These are phyloP conservation scores for Epichloe scottii DNA, from an alignment of 2,329 filamentous ascomycete species.

Conservation along the genomic window DNA sequence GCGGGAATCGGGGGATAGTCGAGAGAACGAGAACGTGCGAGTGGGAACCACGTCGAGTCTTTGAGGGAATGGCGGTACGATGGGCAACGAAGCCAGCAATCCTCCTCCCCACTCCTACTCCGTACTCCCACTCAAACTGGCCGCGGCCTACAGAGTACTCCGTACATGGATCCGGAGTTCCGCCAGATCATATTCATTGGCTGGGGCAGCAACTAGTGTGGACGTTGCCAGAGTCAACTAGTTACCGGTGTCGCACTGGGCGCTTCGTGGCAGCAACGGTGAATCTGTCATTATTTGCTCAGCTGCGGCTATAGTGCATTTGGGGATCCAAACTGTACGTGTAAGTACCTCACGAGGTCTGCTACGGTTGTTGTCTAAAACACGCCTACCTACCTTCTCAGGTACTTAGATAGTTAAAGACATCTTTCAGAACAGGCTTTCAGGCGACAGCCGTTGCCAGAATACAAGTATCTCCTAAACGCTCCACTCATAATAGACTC, in stretches of 20 bases:
- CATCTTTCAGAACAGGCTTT: too few relatives aligned
- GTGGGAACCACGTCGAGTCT: background rate
- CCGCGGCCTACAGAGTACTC: background rate
- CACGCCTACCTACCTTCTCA: too few relatives aligned
- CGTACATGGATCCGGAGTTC: conserved; percentile 1
- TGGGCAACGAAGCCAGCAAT: conserved; percentile 5
- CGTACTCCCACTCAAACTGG: background rate
- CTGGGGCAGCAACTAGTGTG: background rate
- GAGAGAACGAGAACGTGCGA: background rate
- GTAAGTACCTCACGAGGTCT: background rate
- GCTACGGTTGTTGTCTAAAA: background rate
- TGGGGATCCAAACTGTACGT: background rate
- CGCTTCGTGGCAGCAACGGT: background rate
- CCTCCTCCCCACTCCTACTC: background rate
- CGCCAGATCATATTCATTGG: conserved; percentile 3
- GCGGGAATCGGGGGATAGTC: conserved; percentile 4
- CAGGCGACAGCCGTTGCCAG: background rate
- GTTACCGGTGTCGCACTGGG: background rate
- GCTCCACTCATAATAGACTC: background rate
- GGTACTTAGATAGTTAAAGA: too few relatives aligned
- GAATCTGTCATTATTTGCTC: too few relatives aligned
- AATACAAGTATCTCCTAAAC: background rate
- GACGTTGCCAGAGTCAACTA: background rate
- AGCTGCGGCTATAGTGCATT: too few relatives aligned
- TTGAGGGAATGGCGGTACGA: conserved; percentile 4